Conservation (phyloP, 2,329 filamentous ascomycete genomes). For the Xylariaceae sp. region DNA sequence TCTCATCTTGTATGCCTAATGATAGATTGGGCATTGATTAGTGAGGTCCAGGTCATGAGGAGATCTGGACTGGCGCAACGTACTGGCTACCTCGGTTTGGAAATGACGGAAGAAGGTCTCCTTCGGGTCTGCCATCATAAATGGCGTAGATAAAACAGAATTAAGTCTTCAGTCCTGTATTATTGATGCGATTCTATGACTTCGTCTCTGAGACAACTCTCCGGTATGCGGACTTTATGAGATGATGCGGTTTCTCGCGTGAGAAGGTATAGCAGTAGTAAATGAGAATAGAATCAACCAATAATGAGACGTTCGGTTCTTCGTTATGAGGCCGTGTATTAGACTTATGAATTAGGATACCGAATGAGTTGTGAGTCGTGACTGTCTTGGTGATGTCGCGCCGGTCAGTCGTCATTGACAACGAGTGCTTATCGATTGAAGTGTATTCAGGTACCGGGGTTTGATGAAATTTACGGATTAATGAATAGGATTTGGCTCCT, state of each 20-base stretch:
- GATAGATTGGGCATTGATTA: neutral
- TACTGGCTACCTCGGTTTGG: slow-evolving; percentile 67
- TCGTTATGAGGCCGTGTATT: no score
- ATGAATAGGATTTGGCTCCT: no score
- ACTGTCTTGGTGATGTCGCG: no score
- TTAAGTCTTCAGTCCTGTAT: no score
- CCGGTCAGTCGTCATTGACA: no score
- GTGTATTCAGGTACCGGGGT: no score
- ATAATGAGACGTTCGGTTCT: no score
- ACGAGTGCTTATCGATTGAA: no score
- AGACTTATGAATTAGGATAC: no score
- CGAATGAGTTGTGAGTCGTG: no score
- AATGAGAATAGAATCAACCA: no score
- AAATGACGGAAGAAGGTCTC: slow-evolving; percentile 84
- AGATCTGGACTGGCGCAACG: slow-evolving; percentile 21
- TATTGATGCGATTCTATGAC: neutral
- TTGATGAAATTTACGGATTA: no score
- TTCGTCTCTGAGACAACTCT: neutral
- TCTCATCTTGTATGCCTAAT: slow-evolving; percentile 69
- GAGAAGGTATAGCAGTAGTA: neutral
- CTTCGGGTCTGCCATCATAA: slow-evolving; percentile 49
- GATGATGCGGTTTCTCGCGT: neutral
- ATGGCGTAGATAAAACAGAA: neutral
- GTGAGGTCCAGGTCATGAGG: neutral
- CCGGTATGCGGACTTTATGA: neutral